Evolutionary conservation across 176 grass and related monocot species (phyloP).

Genomic region (Aegilops umbellulata): DNA sequence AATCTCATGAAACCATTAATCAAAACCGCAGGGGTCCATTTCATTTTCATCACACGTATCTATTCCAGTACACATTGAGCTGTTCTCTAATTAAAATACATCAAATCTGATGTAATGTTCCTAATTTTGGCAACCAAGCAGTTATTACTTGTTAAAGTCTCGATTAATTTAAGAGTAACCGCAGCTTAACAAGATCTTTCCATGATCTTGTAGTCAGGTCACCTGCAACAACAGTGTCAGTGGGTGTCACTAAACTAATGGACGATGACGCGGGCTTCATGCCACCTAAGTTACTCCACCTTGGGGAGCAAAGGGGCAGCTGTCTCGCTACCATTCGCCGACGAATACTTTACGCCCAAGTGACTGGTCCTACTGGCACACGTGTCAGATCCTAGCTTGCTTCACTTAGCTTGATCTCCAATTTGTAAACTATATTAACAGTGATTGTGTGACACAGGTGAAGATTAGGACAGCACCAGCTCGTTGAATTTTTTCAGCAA

Average conservation of each 20-base stretch:
- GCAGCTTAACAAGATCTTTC: constrained; percentile 3
- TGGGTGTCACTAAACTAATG: constrained; percentile 18
- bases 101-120: background rate
- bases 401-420: background rate
- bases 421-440: background rate
- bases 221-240: constrained; percentile 5
- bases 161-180: constrained; percentile 25
- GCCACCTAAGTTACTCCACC: constrained; percentile 21
- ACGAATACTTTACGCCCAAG: background rate
- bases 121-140: background rate
- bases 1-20: background rate
- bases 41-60: background rate
- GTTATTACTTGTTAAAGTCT: background rate
- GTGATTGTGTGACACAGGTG: background rate
- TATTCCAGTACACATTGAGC: too few relatives aligned
- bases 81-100: background rate
- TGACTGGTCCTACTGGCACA: background rate
- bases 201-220: background rate
- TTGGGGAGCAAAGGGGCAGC: constrained; percentile 8
- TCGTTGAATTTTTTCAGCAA: background rate
- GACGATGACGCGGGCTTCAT: constrained; percentile 16
- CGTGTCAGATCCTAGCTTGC: background rate
- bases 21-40: background rate
- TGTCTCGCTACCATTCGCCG: background rate
- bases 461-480: background rate